These are phyloP conservation scores for Paraleonurus japonicus DNA, from an alignment of 257 asterid species.

Conservation along the genomic window DNA sequence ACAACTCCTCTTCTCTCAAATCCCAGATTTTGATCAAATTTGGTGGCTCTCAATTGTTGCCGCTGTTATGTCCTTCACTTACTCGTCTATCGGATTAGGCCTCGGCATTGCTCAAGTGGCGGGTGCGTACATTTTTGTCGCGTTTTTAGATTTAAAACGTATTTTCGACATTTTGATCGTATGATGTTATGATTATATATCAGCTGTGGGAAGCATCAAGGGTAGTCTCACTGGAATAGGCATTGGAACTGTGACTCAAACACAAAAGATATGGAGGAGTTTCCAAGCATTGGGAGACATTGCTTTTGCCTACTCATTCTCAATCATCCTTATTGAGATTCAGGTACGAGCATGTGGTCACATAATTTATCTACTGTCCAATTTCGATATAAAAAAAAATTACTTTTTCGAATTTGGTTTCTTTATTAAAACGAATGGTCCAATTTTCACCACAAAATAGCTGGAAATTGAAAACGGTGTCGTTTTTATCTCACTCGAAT, in stretches of 20 bases:
- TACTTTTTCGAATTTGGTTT: no score
- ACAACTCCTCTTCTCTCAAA: conserved; percentile 55
- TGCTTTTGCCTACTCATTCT: conserved; percentile 52
- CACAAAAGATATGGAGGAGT: conserved; percentile 58
- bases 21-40: conserved; percentile 52
- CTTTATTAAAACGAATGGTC: no score
- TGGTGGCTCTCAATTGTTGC: conserved; percentile 56
- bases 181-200: background rate
- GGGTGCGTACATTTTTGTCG: conserved; percentile 28
- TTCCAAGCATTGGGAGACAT: conserved; percentile 54
- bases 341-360: conserved; percentile 44
- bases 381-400: no score
- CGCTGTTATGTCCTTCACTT: conserved; percentile 55
- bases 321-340: conserved; percentile 52
- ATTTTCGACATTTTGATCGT: background rate
- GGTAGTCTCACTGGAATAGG: conserved; percentile 59
- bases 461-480: no score
- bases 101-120: conserved; percentile 44
- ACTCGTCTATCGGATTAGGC: conserved; percentile 53
- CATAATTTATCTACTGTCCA: no score
- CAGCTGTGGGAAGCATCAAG: conserved; percentile 42
- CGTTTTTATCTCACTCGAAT: no score
- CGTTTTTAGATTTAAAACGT: background rate
- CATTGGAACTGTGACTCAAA: conserved; percentile 50
- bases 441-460: no score